Evolutionary conservation across 768 basidiomycete genomes (phyloP), one percentile per base, ranked within the genome.

Genomic region (Lenzites betulinus): DNA sequence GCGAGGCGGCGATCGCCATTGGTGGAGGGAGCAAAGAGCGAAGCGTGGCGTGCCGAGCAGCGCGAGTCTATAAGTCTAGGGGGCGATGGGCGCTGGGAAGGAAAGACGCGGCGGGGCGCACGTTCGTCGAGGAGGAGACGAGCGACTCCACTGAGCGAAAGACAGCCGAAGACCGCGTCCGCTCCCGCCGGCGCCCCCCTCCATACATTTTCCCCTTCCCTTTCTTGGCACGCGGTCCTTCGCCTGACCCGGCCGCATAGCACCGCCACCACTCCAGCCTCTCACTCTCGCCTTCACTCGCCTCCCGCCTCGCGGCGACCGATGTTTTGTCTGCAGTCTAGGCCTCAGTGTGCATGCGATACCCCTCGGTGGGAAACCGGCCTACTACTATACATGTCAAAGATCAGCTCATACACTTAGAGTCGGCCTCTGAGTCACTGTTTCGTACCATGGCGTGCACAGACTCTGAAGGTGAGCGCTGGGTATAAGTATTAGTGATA

Each of bases 61-160:
- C 6, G 38, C 16, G 36, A 39, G 38, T 55, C 49, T 51, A 44
- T 51, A 49, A 28, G 48, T 51, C 44, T 38, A 35, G 35, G 42
- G 16, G 7, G 38, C n/a, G 42, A 25, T 23, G 48, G n/a, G 54
- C 42, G 59, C 41, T 35, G 48, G 54, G 28, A 28, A 35, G 22
- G 42, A 35, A 23, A 50, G 12, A 44, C n/a, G 36, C 11, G 39
- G 44, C 6, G 51, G 23, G 16, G 55, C 60, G 60, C 60, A 61
- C 60, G 60, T 61, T 61, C 48, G 60, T 61, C 44, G 54, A n/a
- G 47, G 28, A 15, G 33, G 20, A 36, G 54, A 55, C 60, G 49
- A 61, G 54, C 52, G 30, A 51, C 60, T 61, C 60, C 60, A 61
- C 59, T 26, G 23, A 50, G 20, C 26, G 23, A 51, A 30, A 23